Conservation (phyloP, 495 filamentous ascomycete species). For the Penicillium ochrochloron region DNA sequence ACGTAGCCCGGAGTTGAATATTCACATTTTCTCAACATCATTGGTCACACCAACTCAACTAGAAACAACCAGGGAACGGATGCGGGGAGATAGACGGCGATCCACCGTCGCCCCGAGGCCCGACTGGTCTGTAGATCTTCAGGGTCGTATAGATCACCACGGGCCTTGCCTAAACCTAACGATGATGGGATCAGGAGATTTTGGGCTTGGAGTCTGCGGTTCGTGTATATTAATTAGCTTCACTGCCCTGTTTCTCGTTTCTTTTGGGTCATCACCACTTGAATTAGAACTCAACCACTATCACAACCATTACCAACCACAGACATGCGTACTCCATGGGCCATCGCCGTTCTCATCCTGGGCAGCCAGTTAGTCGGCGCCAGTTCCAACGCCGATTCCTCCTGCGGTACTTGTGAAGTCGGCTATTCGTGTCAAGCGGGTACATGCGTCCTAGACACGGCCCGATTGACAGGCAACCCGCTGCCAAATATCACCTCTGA, state of each 20-base stretch:
- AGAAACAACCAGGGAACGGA: conserved; percentile 4
- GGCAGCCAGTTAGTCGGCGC: not conserved
- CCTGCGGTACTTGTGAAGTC: not conserved
- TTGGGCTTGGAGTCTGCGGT: not conserved
- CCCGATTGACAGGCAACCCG: not conserved
- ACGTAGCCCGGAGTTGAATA: not conserved
- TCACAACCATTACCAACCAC: not conserved
- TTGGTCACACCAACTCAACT: not conserved
- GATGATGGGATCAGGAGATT: not conserved
- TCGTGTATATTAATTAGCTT: not conserved
- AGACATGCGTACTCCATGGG: not conserved
- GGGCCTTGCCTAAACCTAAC: not conserved
- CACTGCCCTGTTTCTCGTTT: not conserved
- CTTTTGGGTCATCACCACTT: not conserved
- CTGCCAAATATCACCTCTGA: conserved; percentile 3
- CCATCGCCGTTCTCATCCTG: not conserved
- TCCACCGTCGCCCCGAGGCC: not conserved
- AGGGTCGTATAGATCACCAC: conserved; percentile 3
- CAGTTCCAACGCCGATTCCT: not conserved
- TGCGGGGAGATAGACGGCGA: not conserved
- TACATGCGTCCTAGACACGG: conserved; percentile 6
- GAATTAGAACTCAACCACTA: not conserved
- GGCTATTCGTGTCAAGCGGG: not conserved
- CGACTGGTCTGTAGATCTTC: not conserved
- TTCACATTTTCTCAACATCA: not conserved